phyloP scores from a whole-genome alignment of 148 eudicot species.

The Fagopyrum tataricum region DNA sequence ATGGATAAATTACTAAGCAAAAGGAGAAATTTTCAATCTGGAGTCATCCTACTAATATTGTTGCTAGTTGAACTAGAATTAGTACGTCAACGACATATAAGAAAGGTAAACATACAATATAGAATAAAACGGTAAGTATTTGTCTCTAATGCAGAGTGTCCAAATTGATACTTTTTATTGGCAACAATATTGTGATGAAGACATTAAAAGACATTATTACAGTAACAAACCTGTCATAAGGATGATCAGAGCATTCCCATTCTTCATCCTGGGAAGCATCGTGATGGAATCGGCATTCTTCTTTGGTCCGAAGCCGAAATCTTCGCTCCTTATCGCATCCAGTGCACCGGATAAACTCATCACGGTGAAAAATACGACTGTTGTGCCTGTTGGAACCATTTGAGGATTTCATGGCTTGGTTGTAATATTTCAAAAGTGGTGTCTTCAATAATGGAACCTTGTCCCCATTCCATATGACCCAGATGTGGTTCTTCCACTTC shows the following conservation, averaged over 20 bases:
- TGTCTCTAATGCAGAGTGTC: not conserved
- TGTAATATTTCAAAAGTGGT: slow-evolving; percentile 50
- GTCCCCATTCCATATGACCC: slow-evolving; percentile 60
- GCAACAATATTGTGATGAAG: slow-evolving; percentile 5
- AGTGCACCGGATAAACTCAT: slow-evolving; percentile 58
- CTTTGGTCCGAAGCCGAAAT: slow-evolving; percentile 56
- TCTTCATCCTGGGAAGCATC: slow-evolving; percentile 40
- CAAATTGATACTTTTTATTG: not conserved
- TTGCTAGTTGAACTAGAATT: not conserved
- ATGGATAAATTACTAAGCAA: not conserved
- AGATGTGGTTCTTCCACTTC: slow-evolving; percentile 62
- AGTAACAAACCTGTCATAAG: slow-evolving; percentile 43
- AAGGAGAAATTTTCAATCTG: not conserved
- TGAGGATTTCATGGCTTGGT: slow-evolving; percentile 29
- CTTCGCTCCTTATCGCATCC: slow-evolving; percentile 53
- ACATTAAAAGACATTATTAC: not conserved
- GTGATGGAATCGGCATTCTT: slow-evolving; percentile 61
- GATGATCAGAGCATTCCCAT: slow-evolving; percentile 67
- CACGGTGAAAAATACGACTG: slow-evolving; percentile 47
- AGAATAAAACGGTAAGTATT: not conserved
- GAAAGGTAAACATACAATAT: not conserved
- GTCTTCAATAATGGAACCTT: slow-evolving; percentile 66
- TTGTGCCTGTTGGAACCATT: slow-evolving; percentile 30
- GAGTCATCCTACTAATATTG: not conserved
- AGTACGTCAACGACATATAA: too few relatives aligned